phyloP scores from a whole-genome alignment of 2,329 filamentous ascomycete genomes.

The Aspergillus neoniger region DNA sequence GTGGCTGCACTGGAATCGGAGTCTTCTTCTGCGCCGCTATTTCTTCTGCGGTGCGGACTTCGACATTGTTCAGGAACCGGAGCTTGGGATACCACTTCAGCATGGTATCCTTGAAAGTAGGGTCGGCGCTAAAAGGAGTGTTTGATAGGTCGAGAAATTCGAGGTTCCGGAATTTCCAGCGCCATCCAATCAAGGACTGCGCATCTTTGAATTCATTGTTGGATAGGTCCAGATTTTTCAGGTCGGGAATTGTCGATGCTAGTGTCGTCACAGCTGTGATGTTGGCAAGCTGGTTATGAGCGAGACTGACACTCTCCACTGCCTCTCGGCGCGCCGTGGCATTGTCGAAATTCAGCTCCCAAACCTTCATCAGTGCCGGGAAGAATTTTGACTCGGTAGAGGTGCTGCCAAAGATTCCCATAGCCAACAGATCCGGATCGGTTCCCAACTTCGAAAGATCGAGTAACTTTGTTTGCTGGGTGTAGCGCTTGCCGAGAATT shows the following conservation, averaged over 20 bases:
- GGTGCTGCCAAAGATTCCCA: constrained; percentile 73
- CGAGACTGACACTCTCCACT: constrained; percentile 78
- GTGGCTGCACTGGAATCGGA: constrained; percentile 63
- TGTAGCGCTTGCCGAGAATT: constrained; percentile 75
- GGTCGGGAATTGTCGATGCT: constrained; percentile 75
- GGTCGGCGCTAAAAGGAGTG: constrained; percentile 69
- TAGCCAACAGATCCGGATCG: constrained; percentile 69
- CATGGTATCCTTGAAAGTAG: constrained; percentile 67
- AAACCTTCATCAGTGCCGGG: constrained; percentile 84
- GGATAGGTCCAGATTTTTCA: constrained; percentile 87
- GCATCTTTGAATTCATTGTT: constrained; percentile 74
- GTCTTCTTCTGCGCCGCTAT: constrained; percentile 60
- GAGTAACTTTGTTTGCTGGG: constrained; percentile 70
- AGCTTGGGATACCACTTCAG: constrained; percentile 82
- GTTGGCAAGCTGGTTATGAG: constrained; percentile 75
- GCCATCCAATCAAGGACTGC: constrained; percentile 72
- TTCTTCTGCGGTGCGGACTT: constrained; percentile 73
- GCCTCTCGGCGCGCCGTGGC: constrained; percentile 72
- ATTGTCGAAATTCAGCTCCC: constrained; percentile 74
- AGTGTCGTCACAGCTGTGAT: constrained; percentile 73
- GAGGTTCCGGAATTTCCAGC: constrained; percentile 73
- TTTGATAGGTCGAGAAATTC: constrained; percentile 77
- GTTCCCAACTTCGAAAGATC: constrained; percentile 76
- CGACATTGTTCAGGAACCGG: constrained; percentile 71
- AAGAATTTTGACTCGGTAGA: constrained; percentile 84